Base-by-base conservation (phyloP, 2,329 filamentous ascomycete species). In the Aspergillus amoenus region DNA sequence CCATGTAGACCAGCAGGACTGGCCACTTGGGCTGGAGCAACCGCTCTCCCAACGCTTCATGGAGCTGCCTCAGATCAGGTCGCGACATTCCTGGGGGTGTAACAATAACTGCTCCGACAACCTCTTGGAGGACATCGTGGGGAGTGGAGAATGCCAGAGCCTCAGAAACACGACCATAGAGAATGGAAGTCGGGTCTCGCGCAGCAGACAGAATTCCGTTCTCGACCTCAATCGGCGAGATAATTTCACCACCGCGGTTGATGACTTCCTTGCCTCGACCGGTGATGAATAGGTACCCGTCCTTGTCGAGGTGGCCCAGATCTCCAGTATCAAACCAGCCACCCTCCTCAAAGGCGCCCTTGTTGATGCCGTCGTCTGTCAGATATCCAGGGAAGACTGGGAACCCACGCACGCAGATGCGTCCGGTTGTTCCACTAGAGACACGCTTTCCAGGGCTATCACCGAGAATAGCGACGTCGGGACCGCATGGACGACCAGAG, bases 161-260 rank as follows among this genome's bases (percentile, higher is more conserved):
- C 57, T 82, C 77, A 13, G 69, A 71, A 4, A 85, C 71, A 3
- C 79, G 74, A 5, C 79, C 78, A 55, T 73, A 77, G 15, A 82
- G 77, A 13, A 44, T 17, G 0, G 75, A 73, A 5, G 71, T 69
- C 4, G 69, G 63, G 13, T 76, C 70, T 45, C 75, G 70, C 4
- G 80, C 74, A 11, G 80, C 78, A 1, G 77, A 71, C 43, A 83
- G 72, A 56, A 84, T 79, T 9, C 81, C 82, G 61, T 84, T 80
- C 63, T 84, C 82, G n/a, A 85, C 77, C 63, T 85, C 82, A 53
- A 84, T 83, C 0, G 82, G 82, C 4, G 81, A 83, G 56, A 85
- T 84, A n/a, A 84, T 75, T 64, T 85, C 82, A 34, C 82, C 82
- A 37, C 82, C 82, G 11, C 82, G 78, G 64, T 84, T 84, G 68